Percentiles rank a stretch among this genome's conserved stretches.
Conservation (phyloP, 192 early-diverging fungal species). For the Borealophlyctis nickersoniae region DNA sequence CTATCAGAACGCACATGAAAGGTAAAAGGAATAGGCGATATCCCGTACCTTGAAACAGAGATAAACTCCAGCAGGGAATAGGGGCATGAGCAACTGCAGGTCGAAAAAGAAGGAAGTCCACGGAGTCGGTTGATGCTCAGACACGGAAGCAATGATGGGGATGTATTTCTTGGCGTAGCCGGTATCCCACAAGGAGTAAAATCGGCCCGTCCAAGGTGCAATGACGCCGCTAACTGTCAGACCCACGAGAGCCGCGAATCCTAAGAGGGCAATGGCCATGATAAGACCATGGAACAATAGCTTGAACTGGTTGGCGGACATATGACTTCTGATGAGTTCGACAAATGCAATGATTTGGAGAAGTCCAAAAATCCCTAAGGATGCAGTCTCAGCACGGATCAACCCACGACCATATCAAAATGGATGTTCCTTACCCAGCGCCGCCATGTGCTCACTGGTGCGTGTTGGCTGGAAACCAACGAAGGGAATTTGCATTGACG, state of each 20-base stretch:
- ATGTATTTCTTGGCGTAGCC: conserved; percentile 99
- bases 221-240: conserved; percentile 82
- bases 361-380: conserved; percentile 88
- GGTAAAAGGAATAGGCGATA: background rate
- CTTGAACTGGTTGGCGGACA: conserved; percentile 85
- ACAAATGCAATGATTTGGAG: conserved; percentile 93
- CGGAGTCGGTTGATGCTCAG: conserved; percentile 98
- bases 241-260: conserved; percentile 62
- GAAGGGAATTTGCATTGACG: conserved; percentile 99
- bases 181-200: conserved; percentile 99
- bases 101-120: conserved; percentile 99
- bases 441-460: conserved; percentile 99
- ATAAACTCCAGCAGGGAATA: conserved; percentile 97
- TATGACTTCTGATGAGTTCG: conserved; percentile 72
- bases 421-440: conserved; percentile 63
- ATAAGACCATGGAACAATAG: conserved; percentile 70
- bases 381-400: background rate
- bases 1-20: background rate
- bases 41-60: conserved; percentile 76
- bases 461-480: conserved; percentile 97
- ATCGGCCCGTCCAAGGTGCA: conserved; percentile 98
- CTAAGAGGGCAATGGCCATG: conserved; percentile 48
- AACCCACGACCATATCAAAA: background rate
- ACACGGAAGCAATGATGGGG: conserved; percentile 99
- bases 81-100: conserved; percentile 89